These are phyloP conservation scores for Mortierella sp. DNA, from an alignment of 371 early-diverging fungal species.

Conservation along the genomic window DNA sequence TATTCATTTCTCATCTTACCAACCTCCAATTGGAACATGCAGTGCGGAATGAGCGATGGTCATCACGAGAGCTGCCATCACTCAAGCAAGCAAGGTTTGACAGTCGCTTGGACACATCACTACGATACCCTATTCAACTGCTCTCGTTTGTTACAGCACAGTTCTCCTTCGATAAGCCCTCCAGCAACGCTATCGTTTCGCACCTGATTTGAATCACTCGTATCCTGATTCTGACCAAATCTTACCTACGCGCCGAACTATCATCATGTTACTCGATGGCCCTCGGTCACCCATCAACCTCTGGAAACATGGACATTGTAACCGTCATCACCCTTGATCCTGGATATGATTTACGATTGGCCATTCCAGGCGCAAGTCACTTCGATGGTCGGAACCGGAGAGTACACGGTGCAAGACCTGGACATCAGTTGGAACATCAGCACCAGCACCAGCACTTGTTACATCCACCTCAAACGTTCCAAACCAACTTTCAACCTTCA, in stretches of 20 bases:
- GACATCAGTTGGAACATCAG: background rate
- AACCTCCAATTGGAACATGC: no score
- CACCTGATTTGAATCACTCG: conserved; percentile 12
- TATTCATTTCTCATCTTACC: no score
- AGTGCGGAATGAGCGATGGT: conserved; percentile 33
- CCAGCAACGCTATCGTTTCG: conserved; percentile 5
- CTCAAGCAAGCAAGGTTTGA: conserved; percentile 53
- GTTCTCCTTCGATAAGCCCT: conserved; percentile 5
- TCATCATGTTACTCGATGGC: conserved; percentile 3
- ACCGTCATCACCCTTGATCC: background rate
- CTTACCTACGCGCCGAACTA: conserved; percentile 20
- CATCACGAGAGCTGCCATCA: conserved; percentile 30
- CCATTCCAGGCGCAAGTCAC: conserved; percentile 1
- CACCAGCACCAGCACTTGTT: conserved; percentile 4
- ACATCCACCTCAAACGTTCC: background rate
- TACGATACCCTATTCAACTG: conserved; percentile 20
- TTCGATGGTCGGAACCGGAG: conserved; percentile 10
- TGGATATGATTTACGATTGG: background rate
- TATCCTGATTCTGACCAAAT: conserved; percentile 46
- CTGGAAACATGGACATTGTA: background rate
- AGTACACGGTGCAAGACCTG: conserved; percentile 1
- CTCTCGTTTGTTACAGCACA: conserved; percentile 8
- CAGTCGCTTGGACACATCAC: conserved; percentile 38
- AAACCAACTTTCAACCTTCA: background rate
- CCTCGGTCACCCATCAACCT: no score